Percentiles rank a stretch among this genome's conserved stretches.
Evolutionary conservation across 2,329 filamentous ascomycete genomes (phyloP).

Genomic region (Helotiales sp.): DNA sequence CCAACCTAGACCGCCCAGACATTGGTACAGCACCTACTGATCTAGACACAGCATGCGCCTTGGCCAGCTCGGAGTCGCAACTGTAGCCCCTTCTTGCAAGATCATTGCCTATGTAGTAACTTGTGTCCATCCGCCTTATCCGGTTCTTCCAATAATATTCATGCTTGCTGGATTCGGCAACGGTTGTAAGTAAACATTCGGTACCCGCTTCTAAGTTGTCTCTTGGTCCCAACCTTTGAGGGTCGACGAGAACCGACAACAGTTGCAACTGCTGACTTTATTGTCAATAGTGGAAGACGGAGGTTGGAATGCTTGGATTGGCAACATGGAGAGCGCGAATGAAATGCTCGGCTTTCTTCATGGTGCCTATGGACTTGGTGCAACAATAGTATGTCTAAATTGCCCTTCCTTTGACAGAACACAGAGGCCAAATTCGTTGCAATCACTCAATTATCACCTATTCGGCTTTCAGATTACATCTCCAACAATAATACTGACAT

Average conservation of each 20-base stretch:
- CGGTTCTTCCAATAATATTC: conserved; percentile 63
- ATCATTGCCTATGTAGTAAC: conserved; percentile 38
- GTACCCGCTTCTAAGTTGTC: background rate
- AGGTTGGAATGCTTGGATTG: conserved; percentile 61
- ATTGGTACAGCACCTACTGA: no score
- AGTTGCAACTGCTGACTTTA: conserved; percentile 1
- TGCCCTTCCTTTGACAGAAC: no score
- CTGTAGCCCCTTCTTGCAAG: conserved; percentile 42
- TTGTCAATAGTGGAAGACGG: conserved; percentile 44
- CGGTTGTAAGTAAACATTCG: conserved; percentile 47
- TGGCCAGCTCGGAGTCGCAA: conserved; percentile 47
- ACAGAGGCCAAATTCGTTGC: no score
- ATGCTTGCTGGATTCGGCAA: conserved; percentile 70
- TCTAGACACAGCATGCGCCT: no score
- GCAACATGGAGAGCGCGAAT: conserved; percentile 68
- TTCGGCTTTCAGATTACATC: no score
- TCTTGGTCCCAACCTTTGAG: no score
- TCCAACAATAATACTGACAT: no score
- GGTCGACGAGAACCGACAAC: no score
- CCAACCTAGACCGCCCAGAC: no score
- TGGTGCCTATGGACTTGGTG: conserved; percentile 71
- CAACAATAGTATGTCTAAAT: no score
- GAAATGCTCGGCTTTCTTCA: conserved; percentile 74
- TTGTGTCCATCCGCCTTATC: conserved; percentile 68
- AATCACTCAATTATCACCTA: no score